Base-by-base conservation (phyloP, 495 filamentous ascomycete species). In the Penicillium subrubescens region DNA sequence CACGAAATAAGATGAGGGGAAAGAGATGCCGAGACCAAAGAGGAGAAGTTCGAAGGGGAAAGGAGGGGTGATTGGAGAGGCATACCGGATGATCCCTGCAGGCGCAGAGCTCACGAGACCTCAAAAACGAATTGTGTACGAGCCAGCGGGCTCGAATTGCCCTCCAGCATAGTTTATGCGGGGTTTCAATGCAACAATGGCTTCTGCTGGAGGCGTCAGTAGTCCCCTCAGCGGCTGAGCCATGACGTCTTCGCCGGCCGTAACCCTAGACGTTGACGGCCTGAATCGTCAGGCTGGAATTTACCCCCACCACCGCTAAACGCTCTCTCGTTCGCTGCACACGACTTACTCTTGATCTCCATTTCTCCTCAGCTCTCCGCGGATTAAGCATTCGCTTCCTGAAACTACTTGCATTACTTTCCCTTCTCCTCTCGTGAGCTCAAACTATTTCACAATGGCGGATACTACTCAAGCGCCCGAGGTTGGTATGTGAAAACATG, bases 401-500 rank as follows among this genome's bases (percentile, higher is more conserved):
- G 35, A 66, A 61, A 29, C 58, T 60, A 64, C 65, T 64, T 61
- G 60, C 59, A 62, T 68, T 25, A 57, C 57, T 35, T 53, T 68
- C 52, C 65, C 72, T 58, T 59, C 61, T 59, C 55, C 62, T 60
- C 7, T 50, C 61, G 68, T 67, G 75, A 76, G 74, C 69, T 54
- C 63, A 57, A 62, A 62, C 56, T 23, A 60, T 46, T 69, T 50
- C 77, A 79, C 77, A 76, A 82, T 82, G 80, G 79, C 78, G 57
- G 80, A 82, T 56, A 69, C 69, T 59, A 69, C 69, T 27, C 69
- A 76, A 65, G 63, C 67, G 43, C 74, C 77, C 75, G 77, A 80
- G 78, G 73, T 81, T 78, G 80, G 79, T 82, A 79, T 66, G 77
- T 81, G 65, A 68, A 62, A 51, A 51, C 54, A 63, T 65, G 57